Evolutionary conservation across 176 grass and related monocot genomes (phyloP).

Genomic region (Avena sativa): DNA sequence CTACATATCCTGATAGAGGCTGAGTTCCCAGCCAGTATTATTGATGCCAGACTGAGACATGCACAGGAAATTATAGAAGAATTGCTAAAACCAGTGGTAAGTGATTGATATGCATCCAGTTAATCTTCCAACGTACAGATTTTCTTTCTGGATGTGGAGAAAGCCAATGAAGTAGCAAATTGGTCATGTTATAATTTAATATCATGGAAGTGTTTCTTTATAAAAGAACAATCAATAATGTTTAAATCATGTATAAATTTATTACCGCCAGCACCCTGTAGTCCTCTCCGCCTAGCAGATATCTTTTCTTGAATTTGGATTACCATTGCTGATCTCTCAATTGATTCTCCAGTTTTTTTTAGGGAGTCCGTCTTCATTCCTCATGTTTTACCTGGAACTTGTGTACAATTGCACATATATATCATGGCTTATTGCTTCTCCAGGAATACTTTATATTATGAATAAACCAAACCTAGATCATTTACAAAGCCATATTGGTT

Average conservation of each 20-base stretch:
- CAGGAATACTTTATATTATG: background rate
- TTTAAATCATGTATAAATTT: background rate
- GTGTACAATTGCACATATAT: background rate
- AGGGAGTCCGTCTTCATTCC: background rate
- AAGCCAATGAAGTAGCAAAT: background rate
- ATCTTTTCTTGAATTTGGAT: background rate
- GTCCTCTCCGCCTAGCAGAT: background rate
- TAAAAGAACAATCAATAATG: background rate
- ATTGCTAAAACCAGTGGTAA: constrained; percentile 92
- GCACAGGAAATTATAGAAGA: constrained; percentile 95
- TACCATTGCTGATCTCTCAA: background rate
- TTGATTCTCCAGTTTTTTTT: background rate
- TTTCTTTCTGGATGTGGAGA: background rate
- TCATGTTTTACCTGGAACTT: background rate
- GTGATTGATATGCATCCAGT: constrained; percentile 15
- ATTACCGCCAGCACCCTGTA: background rate
- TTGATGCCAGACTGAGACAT: constrained; percentile 86
- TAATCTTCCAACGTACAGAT: background rate
- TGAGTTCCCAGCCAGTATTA: constrained; percentile 81
- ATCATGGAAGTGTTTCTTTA: background rate
- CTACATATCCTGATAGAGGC: constrained; percentile 98
- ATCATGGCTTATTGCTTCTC: background rate
- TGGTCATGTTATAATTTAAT: background rate
- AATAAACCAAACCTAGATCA: background rate
- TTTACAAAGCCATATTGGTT: constrained; percentile 7